Evolutionary conservation across 148 eudicot species (phyloP).

Genomic region (Cornus suecica): DNA sequence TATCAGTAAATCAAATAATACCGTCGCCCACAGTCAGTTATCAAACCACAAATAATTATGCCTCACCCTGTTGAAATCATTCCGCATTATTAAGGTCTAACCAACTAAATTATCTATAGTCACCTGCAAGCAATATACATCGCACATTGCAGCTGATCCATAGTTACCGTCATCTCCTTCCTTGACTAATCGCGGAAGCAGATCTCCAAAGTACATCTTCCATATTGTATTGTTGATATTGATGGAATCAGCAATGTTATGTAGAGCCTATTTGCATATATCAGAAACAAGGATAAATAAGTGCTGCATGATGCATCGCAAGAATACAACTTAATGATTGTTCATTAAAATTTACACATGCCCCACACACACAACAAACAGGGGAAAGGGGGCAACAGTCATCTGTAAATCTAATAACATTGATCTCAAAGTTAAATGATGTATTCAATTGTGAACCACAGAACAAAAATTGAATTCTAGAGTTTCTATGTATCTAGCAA

Average conservation of each 20-base stretch:
- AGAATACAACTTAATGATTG: background rate
- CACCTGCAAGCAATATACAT: conserved; percentile 86
- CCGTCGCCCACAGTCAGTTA: background rate
- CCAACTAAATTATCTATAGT: background rate
- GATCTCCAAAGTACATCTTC: conserved; percentile 77
- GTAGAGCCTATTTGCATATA: conserved; percentile 54
- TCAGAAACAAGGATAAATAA: conserved; percentile 3
- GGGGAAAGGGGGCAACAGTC: background rate
- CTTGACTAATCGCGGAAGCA: conserved; percentile 81
- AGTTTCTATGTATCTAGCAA: too few species aligned
- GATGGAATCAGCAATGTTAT: conserved; percentile 58
- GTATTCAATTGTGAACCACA: too few species aligned
- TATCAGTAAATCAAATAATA: background rate
- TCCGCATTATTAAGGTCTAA: background rate
- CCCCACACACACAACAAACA: too few species aligned
- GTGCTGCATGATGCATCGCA: background rate
- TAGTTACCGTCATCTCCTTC: conserved; percentile 82
- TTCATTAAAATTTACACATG: background rate
- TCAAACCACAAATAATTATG: background rate
- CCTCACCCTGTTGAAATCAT: background rate
- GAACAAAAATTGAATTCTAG: too few species aligned
- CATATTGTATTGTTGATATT: conserved; percentile 73
- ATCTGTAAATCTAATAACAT: background rate
- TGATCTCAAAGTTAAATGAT: too few species aligned
- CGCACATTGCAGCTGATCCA: conserved; percentile 79